Percentiles rank a stretch among this genome's conserved stretches.
phyloP scores from a whole-genome alignment of 2,329 filamentous ascomycete genomes.

The Calonectria ilicicola region DNA sequence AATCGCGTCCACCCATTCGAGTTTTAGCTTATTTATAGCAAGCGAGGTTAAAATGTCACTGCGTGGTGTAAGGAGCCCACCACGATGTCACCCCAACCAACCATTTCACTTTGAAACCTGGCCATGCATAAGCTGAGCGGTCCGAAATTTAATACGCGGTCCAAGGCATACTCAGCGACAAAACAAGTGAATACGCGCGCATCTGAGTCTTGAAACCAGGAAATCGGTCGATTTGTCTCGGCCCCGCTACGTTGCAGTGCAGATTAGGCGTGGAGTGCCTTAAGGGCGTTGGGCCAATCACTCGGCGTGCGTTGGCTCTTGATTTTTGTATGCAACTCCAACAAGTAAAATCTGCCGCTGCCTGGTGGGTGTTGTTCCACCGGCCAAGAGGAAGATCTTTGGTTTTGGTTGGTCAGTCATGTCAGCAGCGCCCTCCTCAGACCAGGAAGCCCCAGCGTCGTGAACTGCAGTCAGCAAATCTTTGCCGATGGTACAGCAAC shows the following conservation, averaged over 20 bases:
- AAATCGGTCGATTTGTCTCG: not conserved
- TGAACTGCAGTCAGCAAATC: not conserved
- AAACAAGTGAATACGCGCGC: not conserved
- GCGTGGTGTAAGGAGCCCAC: not conserved
- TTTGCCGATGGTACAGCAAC: not conserved
- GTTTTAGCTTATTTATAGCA: not conserved
- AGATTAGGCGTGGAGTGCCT: not conserved
- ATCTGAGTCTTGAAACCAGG: not conserved
- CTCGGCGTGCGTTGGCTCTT: not conserved
- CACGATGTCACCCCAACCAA: not conserved
- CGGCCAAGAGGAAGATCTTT: not conserved
- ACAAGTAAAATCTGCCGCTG: not conserved
- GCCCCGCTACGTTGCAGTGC: not conserved
- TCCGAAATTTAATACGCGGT: not conserved
- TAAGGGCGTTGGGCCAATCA: not conserved
- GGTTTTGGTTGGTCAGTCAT: not conserved
- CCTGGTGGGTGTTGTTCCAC: not conserved
- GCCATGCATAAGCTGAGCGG: not conserved
- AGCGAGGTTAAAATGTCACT: not conserved
- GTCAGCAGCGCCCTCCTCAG: not conserved
- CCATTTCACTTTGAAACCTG: not conserved
- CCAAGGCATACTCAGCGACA: not conserved
- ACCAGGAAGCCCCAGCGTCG: not conserved
- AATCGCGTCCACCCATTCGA: not conserved
- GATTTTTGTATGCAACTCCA: not conserved